A percentile compares a stretch with the other conserved stretches of the same genome.
These are phyloP conservation scores for Penicillium sp. DNA, from an alignment of 2,329 filamentous ascomycete genomes.

Conservation along the genomic window DNA sequence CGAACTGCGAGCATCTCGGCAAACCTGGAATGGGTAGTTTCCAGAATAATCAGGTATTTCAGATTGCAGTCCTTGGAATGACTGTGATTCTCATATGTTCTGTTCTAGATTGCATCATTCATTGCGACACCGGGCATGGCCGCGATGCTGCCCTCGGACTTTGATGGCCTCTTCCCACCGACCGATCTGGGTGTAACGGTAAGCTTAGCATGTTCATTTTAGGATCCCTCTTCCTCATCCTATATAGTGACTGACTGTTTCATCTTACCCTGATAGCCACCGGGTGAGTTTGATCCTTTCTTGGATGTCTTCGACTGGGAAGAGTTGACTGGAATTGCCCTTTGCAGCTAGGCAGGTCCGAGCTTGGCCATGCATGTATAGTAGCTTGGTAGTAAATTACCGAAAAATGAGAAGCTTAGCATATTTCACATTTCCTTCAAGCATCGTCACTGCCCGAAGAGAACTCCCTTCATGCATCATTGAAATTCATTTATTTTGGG, in stretches of 20 bases:
- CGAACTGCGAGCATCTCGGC: constrained; percentile 39
- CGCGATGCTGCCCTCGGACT: constrained; percentile 28
- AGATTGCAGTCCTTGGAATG: too few species aligned
- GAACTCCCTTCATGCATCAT: background rate
- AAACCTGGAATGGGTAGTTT: constrained; percentile 37
- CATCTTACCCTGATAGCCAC: constrained; percentile 19
- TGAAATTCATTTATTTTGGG: background rate
- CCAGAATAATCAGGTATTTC: constrained; percentile 35
- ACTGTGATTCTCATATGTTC: background rate
- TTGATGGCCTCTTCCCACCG: constrained; percentile 29
- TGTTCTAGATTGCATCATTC: background rate
- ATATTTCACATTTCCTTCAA: background rate
- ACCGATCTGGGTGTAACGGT: constrained; percentile 32
- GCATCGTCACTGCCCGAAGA: background rate
- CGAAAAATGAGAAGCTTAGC: background rate
- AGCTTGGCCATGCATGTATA: background rate
- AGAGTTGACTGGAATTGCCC: constrained; percentile 36
- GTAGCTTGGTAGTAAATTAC: background rate
- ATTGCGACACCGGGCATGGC: constrained; percentile 28
- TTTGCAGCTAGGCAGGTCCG: constrained; percentile 23
- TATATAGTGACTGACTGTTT: constrained; percentile 15
- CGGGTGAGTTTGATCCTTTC: constrained; percentile 40
- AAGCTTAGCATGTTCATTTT: constrained; percentile 12
- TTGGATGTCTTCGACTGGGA: constrained; percentile 43
- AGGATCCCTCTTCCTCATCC: background rate